These are phyloP conservation scores for Daphne laureola DNA, from an alignment of 441 rosid species.

Conservation along the genomic window DNA sequence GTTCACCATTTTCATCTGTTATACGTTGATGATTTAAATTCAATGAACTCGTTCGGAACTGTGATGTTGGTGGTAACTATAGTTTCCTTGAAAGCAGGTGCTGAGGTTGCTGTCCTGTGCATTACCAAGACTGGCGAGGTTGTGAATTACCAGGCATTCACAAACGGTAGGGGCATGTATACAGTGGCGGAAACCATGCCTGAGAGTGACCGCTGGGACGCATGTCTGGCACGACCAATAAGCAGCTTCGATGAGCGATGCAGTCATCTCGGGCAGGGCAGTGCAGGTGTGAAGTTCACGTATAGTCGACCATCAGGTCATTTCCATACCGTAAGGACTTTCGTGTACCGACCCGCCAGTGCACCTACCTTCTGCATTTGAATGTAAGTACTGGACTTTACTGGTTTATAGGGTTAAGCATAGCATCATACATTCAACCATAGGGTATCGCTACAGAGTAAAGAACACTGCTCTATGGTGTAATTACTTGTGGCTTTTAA, in stretches of 20 bases:
- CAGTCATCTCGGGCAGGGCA: constrained; percentile 45
- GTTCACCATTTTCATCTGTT: no score
- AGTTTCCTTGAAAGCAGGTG: constrained; percentile 39
- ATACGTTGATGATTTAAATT: background rate
- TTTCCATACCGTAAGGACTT: constrained; percentile 61
- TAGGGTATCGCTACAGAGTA: no score
- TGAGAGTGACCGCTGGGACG: constrained; percentile 90
- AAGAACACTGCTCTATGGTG: no score
- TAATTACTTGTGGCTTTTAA: no score
- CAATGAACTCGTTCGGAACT: background rate
- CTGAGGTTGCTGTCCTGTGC: constrained; percentile 96
- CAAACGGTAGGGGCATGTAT: constrained; percentile 71
- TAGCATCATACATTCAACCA: no score
- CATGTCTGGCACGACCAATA: constrained; percentile 80
- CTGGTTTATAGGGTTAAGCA: no score
- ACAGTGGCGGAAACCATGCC: constrained; percentile 97
- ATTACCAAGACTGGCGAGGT: constrained; percentile 92
- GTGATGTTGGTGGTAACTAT: background rate
- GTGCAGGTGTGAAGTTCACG: constrained; percentile 65
- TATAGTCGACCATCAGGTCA: constrained; percentile 75
- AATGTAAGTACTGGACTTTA: background rate
- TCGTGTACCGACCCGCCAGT: constrained; percentile 50
- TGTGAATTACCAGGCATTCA: constrained; percentile 85
- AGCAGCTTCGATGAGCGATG: constrained; percentile 81
- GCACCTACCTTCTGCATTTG: constrained; percentile 58